Evolutionary conservation across 2,329 filamentous ascomycete species (phyloP).

Genomic region (Paracorniculantispora psalliotae): DNA sequence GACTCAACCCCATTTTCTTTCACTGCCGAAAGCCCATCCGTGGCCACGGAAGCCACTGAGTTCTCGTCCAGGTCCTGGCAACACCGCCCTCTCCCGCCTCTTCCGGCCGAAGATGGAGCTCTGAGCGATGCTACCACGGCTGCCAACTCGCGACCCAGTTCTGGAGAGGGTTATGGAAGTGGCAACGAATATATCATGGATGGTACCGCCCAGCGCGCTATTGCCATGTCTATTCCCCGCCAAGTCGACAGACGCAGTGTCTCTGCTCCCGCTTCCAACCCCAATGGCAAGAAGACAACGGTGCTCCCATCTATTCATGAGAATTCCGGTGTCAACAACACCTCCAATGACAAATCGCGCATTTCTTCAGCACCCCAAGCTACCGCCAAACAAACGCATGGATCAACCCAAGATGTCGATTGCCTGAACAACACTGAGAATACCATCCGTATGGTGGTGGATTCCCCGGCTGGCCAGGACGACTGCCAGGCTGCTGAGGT

Average conservation of each 20-base stretch:
- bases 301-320: slow-evolving; percentile 48
- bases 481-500: slow-evolving; percentile 32
- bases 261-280: slow-evolving; percentile 46
- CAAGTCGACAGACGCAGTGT: slow-evolving; percentile 41
- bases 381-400: slow-evolving; percentile 24
- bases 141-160: slow-evolving; percentile 20
- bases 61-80: slow-evolving; percentile 37
- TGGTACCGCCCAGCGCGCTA: slow-evolving; percentile 25
- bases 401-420: slow-evolving; percentile 35
- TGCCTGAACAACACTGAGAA: slow-evolving; percentile 43
- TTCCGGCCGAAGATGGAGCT: slow-evolving; percentile 31
- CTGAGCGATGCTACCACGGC: slow-evolving; percentile 17
- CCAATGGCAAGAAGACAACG: slow-evolving; percentile 32
- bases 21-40: slow-evolving; percentile 30
- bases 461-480: slow-evolving; percentile 38
- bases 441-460: slow-evolving; percentile 49
- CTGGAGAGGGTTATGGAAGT: slow-evolving; percentile 22
- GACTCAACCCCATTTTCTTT: slow-evolving; percentile 40
- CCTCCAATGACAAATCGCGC: slow-evolving; percentile 33
- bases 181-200: slow-evolving; percentile 19
- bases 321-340: slow-evolving; percentile 24
- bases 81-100: slow-evolving; percentile 46
- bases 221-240: slow-evolving; percentile 28
- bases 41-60: slow-evolving; percentile 25
- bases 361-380: slow-evolving; percentile 43